These are phyloP conservation scores for Colletotrichum costaricense DNA, from an alignment of 2,329 filamentous ascomycete species.

Conservation along the genomic window DNA sequence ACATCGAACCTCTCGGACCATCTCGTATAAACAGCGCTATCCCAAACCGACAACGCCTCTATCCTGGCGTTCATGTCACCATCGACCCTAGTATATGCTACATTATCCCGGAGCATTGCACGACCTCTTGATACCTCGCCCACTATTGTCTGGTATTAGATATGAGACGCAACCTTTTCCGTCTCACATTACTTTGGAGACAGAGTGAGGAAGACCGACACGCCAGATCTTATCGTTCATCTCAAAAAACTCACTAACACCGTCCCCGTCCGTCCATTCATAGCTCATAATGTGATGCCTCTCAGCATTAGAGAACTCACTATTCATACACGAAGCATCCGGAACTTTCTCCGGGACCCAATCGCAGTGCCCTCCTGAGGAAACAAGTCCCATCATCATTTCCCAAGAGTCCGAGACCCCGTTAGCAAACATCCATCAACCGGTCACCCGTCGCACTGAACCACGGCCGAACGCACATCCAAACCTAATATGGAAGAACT, in stretches of 20 bases:
- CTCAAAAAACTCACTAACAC: not conserved
- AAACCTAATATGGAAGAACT: constrained; percentile 1
- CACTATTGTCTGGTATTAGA: not conserved
- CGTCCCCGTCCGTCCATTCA: not conserved
- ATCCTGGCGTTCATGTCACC: not conserved
- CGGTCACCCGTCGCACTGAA: not conserved
- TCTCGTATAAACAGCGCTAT: constrained; percentile 3
- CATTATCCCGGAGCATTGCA: not conserved
- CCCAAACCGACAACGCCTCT: constrained; percentile 1
- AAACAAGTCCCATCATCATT: not conserved
- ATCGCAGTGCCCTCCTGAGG: not conserved
- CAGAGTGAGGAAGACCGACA: not conserved
- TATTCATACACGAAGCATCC: not conserved
- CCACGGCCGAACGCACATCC: not conserved
- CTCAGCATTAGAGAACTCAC: not conserved
- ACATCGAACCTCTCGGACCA: not conserved
- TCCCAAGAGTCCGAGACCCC: not conserved
- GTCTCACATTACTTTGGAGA: not conserved
- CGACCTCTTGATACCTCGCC: not conserved
- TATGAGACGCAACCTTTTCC: constrained; percentile 1
- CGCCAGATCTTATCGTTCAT: constrained; percentile 13
- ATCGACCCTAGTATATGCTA: constrained; percentile 15
- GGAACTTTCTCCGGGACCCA: not conserved
- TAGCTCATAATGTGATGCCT: not conserved
- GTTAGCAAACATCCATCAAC: not conserved